Evolutionary conservation across 164 flowering plant genomes (phyloP), one percentile per base, ranked within the genome.

Genomic region (Malania oleifera): DNA sequence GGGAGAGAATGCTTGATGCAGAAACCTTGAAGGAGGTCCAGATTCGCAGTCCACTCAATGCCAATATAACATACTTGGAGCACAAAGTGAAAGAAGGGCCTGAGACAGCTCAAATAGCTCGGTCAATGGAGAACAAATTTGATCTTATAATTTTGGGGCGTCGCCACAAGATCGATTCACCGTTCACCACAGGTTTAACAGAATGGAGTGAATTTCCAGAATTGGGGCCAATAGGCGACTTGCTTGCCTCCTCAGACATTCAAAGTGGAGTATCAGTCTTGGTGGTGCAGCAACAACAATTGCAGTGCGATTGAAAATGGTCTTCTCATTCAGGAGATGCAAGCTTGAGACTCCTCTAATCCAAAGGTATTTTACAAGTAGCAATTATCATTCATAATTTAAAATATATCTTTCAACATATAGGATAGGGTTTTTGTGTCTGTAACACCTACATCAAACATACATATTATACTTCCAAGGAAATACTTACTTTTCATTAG

Each of bases 151-250:
- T 50, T 4, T 5, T 43, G 7, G 46, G 53, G 11, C 15, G 53
- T n/a, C 53, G 53, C 15, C 53, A 50, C 13, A 17, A 24, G n/a
- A 15, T 3, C 0, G 53, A 50, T 13, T n/a, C n/a, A n/a, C 24
- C 52, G 3, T 19, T 48, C 52, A 48, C 24, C 9, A 10, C 23
- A 17, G 52, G 52, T 2, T 20, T 48, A 14, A 24, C 8, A 5
- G 14, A 48, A 9, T 48, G 52, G 52, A 48, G 24, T 25, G 52
- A 48, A 24, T 48, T 48, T 14, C 52, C 52, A 9, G 52, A 48
- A 24, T 24, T 48, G 52, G 52, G 52, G 25, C 13, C 15, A 0
- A 25, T 48, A 6, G 52, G 52, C 13, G 52, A 48, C 28, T 19
- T 48, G 5, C 23, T 48, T 14, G 52, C 52, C 15, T 48, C 52